A percentile compares a stretch with the other conserved stretches of the same genome.
Conservation (phyloP, 441 rosid species). For the Pelargonium fulgidum region DNA sequence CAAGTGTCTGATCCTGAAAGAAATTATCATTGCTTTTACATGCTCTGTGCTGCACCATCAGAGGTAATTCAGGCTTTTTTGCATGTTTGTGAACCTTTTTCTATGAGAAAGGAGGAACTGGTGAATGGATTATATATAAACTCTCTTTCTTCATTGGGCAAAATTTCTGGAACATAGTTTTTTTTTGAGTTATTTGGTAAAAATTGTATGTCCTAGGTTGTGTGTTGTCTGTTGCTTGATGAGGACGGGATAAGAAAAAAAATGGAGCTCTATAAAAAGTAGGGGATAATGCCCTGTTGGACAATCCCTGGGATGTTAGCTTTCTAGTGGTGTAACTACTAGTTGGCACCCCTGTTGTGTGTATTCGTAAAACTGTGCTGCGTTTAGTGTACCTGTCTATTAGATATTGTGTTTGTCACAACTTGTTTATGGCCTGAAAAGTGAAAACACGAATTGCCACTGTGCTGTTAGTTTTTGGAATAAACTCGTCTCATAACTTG, state of each 20-base stretch:
- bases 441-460: too few relatives aligned
- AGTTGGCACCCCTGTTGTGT: background rate
- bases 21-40: constrained; percentile 78
- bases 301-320: background rate
- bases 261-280: background rate
- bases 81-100: constrained; percentile 12
- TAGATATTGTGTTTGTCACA: background rate
- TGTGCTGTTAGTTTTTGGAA: background rate
- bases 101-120: constrained; percentile 8
- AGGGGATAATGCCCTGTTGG: background rate
- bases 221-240: background rate
- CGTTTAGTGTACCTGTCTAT: background rate
- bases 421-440: too few relatives aligned
- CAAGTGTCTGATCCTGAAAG: constrained; percentile 83
- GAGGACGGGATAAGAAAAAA: background rate
- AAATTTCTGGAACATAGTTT: background rate
- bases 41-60: constrained; percentile 69
- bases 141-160: background rate
- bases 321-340: background rate
- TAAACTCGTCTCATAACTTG: background rate
- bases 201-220: background rate
- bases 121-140: constrained; percentile 1
- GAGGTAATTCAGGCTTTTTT: constrained; percentile 37
- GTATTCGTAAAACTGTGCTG: background rate
- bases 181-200: background rate